Evolutionary conservation across 768 basidiomycete species (phyloP).

Genomic region (Crucibulum laeve): DNA sequence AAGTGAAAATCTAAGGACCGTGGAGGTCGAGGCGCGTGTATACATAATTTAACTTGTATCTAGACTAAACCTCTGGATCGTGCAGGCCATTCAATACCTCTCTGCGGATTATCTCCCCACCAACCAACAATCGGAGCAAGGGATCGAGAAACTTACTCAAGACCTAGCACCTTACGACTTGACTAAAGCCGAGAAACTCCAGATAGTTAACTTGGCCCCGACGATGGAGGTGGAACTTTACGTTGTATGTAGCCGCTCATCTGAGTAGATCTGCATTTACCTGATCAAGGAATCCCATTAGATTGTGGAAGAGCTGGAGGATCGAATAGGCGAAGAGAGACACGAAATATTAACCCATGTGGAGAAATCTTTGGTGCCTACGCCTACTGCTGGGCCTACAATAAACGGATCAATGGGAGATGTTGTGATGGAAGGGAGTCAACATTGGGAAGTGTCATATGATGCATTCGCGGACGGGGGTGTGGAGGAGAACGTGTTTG

Average conservation of each 20-base stretch:
- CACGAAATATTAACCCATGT: conserved; percentile 63
- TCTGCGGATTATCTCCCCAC: conserved; percentile 72
- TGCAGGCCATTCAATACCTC: conserved; percentile 83
- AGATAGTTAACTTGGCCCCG: conserved; percentile 88
- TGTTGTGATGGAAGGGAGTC: conserved; percentile 17
- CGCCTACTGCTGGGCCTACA: conserved; percentile 1
- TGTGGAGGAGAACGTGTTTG: conserved; percentile 52
- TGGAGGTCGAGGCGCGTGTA: conserved; percentile 72
- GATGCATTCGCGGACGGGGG: conserved; percentile 37
- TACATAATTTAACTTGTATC: conserved; percentile 1
- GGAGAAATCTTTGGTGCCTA: conserved; percentile 17
- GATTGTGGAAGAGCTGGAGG: conserved; percentile 92
- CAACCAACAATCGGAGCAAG: conserved; percentile 54
- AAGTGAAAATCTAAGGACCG: conserved; percentile 77
- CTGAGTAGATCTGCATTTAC: background rate
- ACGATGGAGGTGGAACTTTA: conserved; percentile 82
- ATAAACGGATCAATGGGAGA: conserved; percentile 5
- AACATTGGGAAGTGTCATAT: conserved; percentile 22
- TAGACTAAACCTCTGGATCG: background rate
- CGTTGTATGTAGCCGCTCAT: conserved; percentile 55
- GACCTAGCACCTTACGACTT: conserved; percentile 64
- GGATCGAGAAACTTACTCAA: conserved; percentile 63
- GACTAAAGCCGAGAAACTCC: conserved; percentile 90
- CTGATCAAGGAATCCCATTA: background rate
- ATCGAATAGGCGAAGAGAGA: conserved; percentile 68